Evolutionary conservation across 2,329 filamentous ascomycete genomes (phyloP), one percentile per base, ranked within the genome.

Genomic region (Nemania sp.): DNA sequence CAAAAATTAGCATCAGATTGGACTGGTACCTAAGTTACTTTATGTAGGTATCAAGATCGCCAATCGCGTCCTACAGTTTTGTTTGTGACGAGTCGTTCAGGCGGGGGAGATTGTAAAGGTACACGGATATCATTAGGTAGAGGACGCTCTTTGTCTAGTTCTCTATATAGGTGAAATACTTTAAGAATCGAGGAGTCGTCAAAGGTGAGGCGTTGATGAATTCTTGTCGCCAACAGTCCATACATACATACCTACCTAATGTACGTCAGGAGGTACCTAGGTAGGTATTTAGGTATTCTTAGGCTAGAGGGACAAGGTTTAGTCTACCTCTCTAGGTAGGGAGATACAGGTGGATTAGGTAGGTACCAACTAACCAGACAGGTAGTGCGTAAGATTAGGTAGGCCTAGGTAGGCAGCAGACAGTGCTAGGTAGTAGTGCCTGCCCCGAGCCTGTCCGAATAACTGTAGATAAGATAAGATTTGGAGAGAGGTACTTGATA

Each of bases 1-100:
- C 52, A 56, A 53, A 57, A 65, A 67, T 58, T 67, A 64, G 64
- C 29, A 61, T 52, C 60, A 26, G 55, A 29, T 32, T 56, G 41
- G 47, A 20, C 56, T 58, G 22, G 62, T 49, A 45, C 29, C 51
- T 63, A 24, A 22, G 38, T 18, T 32, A 38, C n/a, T n/a, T n/a
- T 29, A 13, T 51, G 18, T n/a, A 45, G 15, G 20, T 13, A 24
- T 49, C 18, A 5, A 24, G 43, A 32, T 59, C 54, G 45, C 54
- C 18, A 26, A 35, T 49, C 41, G 26, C 41, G 55, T 24, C 7
- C n/a, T 45, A 29, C 54, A 51, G 47, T 7, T 20, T 41, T 56
- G 20, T 26, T 51, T 51, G 41, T n/a, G 13, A 45, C 15, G 38
- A 18, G 15, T n/a, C 5, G 4, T 15, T 45, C 41, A 15, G 18